A percentile compares a stretch with the other conserved stretches of the same genome.
These are phyloP conservation scores for Stachybotrys elegans DNA, from an alignment of 2,329 filamentous ascomycete species.

Conservation along the genomic window DNA sequence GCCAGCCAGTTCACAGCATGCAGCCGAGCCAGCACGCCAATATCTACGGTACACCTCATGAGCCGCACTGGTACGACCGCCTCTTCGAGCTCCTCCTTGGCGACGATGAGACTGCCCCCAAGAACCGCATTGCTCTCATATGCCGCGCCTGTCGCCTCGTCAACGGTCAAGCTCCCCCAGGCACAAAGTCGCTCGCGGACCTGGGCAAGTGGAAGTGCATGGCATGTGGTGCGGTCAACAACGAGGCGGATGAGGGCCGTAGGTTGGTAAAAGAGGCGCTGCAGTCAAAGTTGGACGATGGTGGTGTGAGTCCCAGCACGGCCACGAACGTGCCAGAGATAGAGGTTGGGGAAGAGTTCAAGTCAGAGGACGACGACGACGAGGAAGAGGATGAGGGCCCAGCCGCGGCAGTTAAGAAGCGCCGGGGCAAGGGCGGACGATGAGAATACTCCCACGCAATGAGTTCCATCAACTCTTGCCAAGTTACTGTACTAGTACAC, in stretches of 20 bases:
- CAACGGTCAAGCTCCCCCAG: constrained; percentile 92
- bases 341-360: constrained; percentile 11
- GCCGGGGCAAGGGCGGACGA: constrained; percentile 17
- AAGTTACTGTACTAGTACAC: no score
- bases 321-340: no score
- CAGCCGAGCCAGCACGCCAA: constrained; percentile 34
- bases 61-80: constrained; percentile 96
- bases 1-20: constrained; percentile 10
- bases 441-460: no score
- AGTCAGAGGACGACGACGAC: constrained; percentile 8
- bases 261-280: constrained; percentile 66
- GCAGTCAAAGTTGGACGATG: constrained; percentile 4
- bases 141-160: constrained; percentile 79
- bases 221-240: constrained; percentile 77
- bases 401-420: constrained; percentile 17
- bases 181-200: constrained; percentile 70
- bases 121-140: constrained; percentile 85
- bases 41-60: no score
- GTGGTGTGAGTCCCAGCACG: no score
- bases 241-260: constrained; percentile 70
- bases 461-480: no score
- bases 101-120: constrained; percentile 88
- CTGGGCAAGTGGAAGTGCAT: constrained; percentile 86
- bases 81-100: constrained; percentile 88
- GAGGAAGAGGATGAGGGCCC: constrained; percentile 13